phyloP scores from a whole-genome alignment of 805 yeast genomes.

The Candida stauntonica region DNA sequence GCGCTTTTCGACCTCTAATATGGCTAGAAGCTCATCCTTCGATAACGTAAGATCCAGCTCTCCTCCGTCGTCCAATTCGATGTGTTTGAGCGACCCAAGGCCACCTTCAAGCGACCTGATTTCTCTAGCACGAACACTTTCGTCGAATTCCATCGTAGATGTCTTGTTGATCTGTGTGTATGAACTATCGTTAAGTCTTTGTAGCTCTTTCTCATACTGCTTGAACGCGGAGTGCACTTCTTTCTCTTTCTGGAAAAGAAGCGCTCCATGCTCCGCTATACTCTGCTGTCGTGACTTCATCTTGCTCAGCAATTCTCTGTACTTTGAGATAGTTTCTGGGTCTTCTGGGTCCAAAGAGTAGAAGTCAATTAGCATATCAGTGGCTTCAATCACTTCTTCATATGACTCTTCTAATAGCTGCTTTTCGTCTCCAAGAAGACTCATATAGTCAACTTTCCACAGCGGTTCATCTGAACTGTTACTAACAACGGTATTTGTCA shows the following conservation, averaged over 20 bases:
- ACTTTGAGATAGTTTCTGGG: slow-evolving; percentile 3
- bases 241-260: slow-evolving; percentile 15
- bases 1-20: slow-evolving; percentile 19
- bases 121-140: slow-evolving; percentile 11
- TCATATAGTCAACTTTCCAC: slow-evolving; percentile 1
- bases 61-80: slow-evolving; percentile 16
- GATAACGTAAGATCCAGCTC: slow-evolving; percentile 8
- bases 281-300: slow-evolving; percentile 4
- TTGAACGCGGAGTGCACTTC: slow-evolving; percentile 11
- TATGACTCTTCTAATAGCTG: slow-evolving; percentile 12
- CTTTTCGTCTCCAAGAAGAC: slow-evolving; percentile 6
- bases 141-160: slow-evolving; percentile 17
- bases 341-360: slow-evolving; percentile 14
- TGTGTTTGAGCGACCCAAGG: slow-evolving; percentile 10
- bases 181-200: slow-evolving; percentile 11
- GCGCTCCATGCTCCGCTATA: slow-evolving; percentile 5
- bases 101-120: slow-evolving; percentile 13
- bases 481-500: neutral
- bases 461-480: too few relatives aligned
- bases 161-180: slow-evolving; percentile 14
- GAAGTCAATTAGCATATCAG: slow-evolving; percentile 17
- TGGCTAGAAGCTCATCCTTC: slow-evolving; percentile 18
- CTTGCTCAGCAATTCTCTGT: neutral
- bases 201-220: slow-evolving; percentile 7
- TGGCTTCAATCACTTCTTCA: slow-evolving; percentile 5